phyloP scores from a whole-genome alignment of 106 monocot species.

The Allium fistulosum region DNA sequence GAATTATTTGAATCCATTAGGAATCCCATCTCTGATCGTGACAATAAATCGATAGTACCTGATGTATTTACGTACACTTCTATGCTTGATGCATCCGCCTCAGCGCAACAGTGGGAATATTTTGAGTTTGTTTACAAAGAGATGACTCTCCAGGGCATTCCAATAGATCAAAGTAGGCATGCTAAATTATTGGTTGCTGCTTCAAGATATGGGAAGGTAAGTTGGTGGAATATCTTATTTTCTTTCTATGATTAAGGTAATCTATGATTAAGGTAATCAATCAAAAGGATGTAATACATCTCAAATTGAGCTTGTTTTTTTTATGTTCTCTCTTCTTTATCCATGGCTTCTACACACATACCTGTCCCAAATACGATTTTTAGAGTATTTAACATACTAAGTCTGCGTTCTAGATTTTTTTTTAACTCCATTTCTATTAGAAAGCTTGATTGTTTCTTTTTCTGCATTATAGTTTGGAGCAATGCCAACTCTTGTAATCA shows the following conservation, averaged over 20 bases:
- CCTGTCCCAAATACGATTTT: too few species aligned
- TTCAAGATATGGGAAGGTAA: constrained; percentile 89
- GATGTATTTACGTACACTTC: constrained; percentile 62
- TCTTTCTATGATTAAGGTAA: neutral
- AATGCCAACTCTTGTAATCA: too few species aligned
- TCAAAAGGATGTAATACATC: neutral
- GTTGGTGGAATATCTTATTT: neutral
- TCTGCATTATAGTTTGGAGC: too few species aligned
- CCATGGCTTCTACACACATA: too few species aligned
- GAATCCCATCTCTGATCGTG: neutral
- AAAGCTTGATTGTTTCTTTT: too few species aligned
- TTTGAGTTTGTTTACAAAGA: constrained; percentile 95
- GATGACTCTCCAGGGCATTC: constrained; percentile 59
- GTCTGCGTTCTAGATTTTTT: too few species aligned
- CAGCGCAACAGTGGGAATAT: constrained; percentile 90
- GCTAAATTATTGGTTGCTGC: constrained; percentile 62
- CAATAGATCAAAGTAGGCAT: constrained; percentile 46
- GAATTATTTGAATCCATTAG: constrained; percentile 71
- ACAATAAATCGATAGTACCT: constrained; percentile 18
- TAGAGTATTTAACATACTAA: too few species aligned
- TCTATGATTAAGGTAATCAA: neutral
- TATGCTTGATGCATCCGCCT: constrained; percentile 80
- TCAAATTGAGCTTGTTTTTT: neutral
- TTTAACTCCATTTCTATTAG: too few species aligned
- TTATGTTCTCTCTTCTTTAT: neutral